phyloP scores from a whole-genome alignment of 2,329 filamentous ascomycete genomes.

The Mycosphaerella sp. region DNA sequence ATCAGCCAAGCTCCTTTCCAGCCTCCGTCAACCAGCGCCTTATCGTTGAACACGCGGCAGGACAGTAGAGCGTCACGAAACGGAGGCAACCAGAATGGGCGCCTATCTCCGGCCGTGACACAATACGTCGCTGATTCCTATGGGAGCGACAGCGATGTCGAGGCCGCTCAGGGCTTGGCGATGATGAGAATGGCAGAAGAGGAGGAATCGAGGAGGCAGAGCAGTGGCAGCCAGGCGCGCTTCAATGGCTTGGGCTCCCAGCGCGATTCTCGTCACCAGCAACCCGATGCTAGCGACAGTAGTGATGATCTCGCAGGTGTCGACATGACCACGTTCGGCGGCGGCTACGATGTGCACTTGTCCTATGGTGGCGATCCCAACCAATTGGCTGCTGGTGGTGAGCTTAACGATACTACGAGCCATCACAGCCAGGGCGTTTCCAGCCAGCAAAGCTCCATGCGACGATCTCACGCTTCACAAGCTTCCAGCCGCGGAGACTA shows the following conservation, averaged over 20 bases:
- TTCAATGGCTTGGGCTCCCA: slow-evolving; percentile 44
- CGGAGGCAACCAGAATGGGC: slow-evolving; percentile 37
- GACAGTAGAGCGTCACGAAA: slow-evolving; percentile 20
- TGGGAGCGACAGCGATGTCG: slow-evolving; percentile 76
- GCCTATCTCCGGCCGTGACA: slow-evolving; percentile 40
- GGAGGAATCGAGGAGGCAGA: slow-evolving; percentile 53
- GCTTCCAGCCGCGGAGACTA: slow-evolving; percentile 37
- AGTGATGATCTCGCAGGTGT: slow-evolving; percentile 59
- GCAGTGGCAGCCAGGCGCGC: slow-evolving; percentile 46
- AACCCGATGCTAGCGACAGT: slow-evolving; percentile 55
- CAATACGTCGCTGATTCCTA: slow-evolving; percentile 43
- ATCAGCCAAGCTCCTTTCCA: slow-evolving; percentile 32
- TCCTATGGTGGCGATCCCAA: slow-evolving; percentile 52
- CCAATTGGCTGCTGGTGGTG: slow-evolving; percentile 35
- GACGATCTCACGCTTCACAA: slow-evolving; percentile 39
- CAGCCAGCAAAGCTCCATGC: slow-evolving; percentile 41
- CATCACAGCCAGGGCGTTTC: slow-evolving; percentile 37
- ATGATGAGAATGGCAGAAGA: slow-evolving; percentile 80
- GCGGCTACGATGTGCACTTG: slow-evolving; percentile 59
- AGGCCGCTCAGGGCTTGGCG: slow-evolving; percentile 75
- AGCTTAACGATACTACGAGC: slow-evolving; percentile 27
- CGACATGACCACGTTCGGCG: slow-evolving; percentile 68
- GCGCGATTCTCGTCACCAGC: slow-evolving; percentile 33
- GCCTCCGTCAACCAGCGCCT: slow-evolving; percentile 19
- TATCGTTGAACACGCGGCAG: slow-evolving; percentile 24